These are phyloP conservation scores for Arthroderma uncinatum DNA, from an alignment of 2,329 filamentous ascomycete genomes.

Conservation along the genomic window DNA sequence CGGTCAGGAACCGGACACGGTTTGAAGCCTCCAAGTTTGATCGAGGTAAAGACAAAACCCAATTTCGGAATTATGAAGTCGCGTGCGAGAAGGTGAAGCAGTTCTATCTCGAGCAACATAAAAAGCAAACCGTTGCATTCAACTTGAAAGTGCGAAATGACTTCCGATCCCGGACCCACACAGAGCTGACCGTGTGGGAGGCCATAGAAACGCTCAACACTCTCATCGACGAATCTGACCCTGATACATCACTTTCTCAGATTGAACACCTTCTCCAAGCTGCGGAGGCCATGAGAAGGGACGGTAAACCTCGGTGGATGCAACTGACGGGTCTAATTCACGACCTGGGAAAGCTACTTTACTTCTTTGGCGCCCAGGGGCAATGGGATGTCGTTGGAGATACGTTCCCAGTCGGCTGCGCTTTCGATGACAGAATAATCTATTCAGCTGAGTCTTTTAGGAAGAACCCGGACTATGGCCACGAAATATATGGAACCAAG, in stretches of 20 bases:
- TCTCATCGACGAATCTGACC: constrained; percentile 81
- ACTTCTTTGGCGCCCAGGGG: constrained; percentile 59
- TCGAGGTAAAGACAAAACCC: constrained; percentile 60
- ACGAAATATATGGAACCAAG: constrained; percentile 63
- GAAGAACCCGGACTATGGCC: constrained; percentile 60
- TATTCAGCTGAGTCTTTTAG: constrained; percentile 63
- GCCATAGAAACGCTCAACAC: constrained; percentile 89
- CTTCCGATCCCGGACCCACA: constrained; percentile 56
- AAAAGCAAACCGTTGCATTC: constrained; percentile 52
- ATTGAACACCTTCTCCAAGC: constrained; percentile 84
- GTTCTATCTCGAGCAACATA: constrained; percentile 67
- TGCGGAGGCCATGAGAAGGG: constrained; percentile 77
- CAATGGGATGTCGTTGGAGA: constrained; percentile 86
- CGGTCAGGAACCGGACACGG: constrained; percentile 34
- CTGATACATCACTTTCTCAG: constrained; percentile 75
- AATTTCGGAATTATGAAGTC: constrained; percentile 72
- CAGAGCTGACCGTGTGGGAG: constrained; percentile 77
- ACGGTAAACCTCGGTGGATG: constrained; percentile 45
- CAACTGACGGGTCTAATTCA: constrained; percentile 39
- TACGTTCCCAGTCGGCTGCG: constrained; percentile 37
- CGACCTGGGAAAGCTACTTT: constrained; percentile 37
- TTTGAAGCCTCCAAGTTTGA: constrained; percentile 32
- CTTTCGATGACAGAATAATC: constrained; percentile 59
- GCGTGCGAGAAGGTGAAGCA: constrained; percentile 74
- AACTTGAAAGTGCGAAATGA: constrained; percentile 68